These are phyloP conservation scores for Solanum corneliomulleri DNA, from an alignment of 257 asterid species.

Conservation along the genomic window DNA sequence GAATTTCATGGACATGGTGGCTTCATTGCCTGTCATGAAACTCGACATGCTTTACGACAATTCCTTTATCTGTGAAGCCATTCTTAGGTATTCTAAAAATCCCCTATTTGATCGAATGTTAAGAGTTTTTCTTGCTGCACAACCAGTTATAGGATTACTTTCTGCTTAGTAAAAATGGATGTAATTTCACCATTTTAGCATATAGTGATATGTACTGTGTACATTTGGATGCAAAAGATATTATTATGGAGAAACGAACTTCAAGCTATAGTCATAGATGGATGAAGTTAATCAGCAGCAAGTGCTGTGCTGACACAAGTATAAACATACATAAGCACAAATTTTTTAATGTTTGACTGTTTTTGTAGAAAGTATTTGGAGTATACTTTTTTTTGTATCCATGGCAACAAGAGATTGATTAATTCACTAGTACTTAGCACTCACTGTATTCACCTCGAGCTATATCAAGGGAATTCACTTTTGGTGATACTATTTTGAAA, in stretches of 20 bases:
- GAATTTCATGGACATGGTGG: slow-evolving; percentile 99
- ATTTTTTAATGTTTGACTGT: background rate
- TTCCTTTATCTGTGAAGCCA: slow-evolving; percentile 88
- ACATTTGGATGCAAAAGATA: background rate
- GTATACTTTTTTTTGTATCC: background rate
- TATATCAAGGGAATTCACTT: background rate
- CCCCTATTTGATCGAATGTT: background rate
- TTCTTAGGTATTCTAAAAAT: slow-evolving; percentile 49
- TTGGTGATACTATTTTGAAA: background rate
- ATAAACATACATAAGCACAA: background rate
- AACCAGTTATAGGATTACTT: background rate
- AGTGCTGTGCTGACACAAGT: background rate
- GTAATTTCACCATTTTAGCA: background rate
- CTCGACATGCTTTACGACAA: slow-evolving; percentile 84
- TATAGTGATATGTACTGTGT: background rate
- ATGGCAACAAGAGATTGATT: background rate
- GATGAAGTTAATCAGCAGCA: background rate
- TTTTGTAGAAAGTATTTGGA: background rate
- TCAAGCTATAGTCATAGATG: background rate
- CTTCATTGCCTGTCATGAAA: slow-evolving; percentile 85
- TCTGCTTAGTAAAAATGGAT: background rate
- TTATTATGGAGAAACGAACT: background rate
- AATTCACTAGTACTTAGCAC: background rate
- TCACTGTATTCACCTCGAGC: background rate
- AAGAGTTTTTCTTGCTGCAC: background rate